A percentile compares a stretch with the other conserved stretches of the same genome.
Evolutionary conservation across 129 eudicot genomes (phyloP).

Genomic region (Centella asiatica): DNA sequence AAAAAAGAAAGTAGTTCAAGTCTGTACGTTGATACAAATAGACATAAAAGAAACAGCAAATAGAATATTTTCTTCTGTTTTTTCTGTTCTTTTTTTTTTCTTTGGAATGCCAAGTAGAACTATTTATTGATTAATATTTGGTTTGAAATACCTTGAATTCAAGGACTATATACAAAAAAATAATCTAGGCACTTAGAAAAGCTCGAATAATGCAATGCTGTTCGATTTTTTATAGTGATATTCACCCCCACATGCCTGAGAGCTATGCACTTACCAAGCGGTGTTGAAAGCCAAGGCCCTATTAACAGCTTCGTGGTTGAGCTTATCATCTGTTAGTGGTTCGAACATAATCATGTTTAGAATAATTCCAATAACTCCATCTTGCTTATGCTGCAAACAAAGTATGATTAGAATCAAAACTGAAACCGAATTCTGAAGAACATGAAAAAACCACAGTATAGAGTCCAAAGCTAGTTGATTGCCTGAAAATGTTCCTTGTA

Average conservation of each 20-base stretch:
- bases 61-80: too few species aligned
- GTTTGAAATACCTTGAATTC: too few species aligned
- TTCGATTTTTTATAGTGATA: too few species aligned
- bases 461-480: slow-evolving; percentile 10
- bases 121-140: too few species aligned
- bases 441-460: not conserved
- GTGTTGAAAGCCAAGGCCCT: slow-evolving; percentile 55
- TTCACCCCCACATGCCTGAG: not conserved
- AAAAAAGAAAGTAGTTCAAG: too few species aligned
- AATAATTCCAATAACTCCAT: slow-evolving; percentile 48
- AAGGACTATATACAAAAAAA: too few species aligned
- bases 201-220: too few species aligned
- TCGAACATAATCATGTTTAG: slow-evolving; percentile 30
- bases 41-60: too few species aligned
- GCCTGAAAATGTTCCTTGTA: slow-evolving; percentile 57
- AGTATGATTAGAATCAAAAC: not conserved
- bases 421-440: not conserved
- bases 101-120: too few species aligned
- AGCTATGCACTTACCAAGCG: slow-evolving; percentile 42
- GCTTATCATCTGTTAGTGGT: slow-evolving; percentile 40
- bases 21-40: too few species aligned
- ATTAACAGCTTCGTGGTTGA: slow-evolving; percentile 41
- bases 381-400: slow-evolving; percentile 38
- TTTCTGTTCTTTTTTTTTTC: too few species aligned
- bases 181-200: too few species aligned